Base-by-base conservation (phyloP, 805 yeast genomes). In the Ogataea pignaliae region DNA sequence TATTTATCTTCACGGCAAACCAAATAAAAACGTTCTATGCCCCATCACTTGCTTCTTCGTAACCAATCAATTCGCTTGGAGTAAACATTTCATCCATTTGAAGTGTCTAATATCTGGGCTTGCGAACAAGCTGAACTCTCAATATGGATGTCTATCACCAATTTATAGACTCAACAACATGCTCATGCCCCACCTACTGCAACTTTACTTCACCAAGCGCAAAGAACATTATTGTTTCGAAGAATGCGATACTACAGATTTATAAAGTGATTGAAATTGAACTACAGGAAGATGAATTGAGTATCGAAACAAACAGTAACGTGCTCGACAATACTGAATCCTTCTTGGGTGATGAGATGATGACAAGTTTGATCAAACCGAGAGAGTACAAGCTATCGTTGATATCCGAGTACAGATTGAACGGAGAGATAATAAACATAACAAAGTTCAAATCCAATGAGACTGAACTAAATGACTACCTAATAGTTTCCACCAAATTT, bases 81-180 rank as follows among this genome's bases (percentile, higher is more conserved):
- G 26, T 21, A 21, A 21, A 21, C 26, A 21, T 21, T 21, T 21
- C 26, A 4, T 21, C 26, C 26, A 21, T 21, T 21, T 21, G 26
- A 21, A 21, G 7, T 21, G 26, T 5, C 26, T 5, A 7, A 21
- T 5, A 21, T 7, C 26, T 21, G 7, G 26, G 26, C 26, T 21
- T 21, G 7, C 26, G 26, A 21, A 5, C 7, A 7, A 21, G 26
- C 26, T 21, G 4, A 21, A 21, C 4, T 21, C 4, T 21, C 17
- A 21, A 32, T 12, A 88, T 88, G 97, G 88, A 88, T 55, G 83
- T 85, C 13, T 86, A 85, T 62, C 80, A 83, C 51, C 88, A 85
- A 60, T 72, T 88, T 52, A 72, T 85, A 39, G 85, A 79, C 52
- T 95, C 96, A 2, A 71, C 95, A 2, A 76, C 81, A 52, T 87